These are phyloP conservation scores for Pythium vanterpoolii DNA, from an alignment of 352 stramenopile species.

Conservation along the genomic window DNA sequence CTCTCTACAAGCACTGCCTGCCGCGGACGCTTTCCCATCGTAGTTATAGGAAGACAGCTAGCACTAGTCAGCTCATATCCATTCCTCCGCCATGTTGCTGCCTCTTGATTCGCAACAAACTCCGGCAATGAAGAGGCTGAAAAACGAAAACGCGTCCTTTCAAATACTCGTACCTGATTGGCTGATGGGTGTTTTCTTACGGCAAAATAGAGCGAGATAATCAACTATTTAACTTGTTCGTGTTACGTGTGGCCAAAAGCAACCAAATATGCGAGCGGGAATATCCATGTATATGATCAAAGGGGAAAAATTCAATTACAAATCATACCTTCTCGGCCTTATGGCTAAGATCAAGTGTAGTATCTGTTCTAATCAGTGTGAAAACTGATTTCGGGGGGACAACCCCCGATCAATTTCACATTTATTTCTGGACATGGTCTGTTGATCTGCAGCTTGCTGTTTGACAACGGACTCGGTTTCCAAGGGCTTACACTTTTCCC, in stretches of 20 bases:
- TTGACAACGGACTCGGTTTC: constrained; percentile 22
- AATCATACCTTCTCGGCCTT: constrained; percentile 84
- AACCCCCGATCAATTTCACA: constrained; percentile 69
- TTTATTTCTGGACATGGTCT: constrained; percentile 66
- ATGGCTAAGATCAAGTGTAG: constrained; percentile 91
- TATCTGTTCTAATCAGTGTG: constrained; percentile 93
- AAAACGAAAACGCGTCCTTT: not conserved
- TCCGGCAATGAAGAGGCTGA: not conserved
- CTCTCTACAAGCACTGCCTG: not conserved
- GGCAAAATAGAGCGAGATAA: not conserved
- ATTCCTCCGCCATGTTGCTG: not conserved
- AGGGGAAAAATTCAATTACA: not conserved
- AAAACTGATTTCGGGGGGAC: constrained; percentile 83
- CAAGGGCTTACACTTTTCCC: constrained; percentile 12
- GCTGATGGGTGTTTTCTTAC: not conserved
- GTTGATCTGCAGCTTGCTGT: constrained; percentile 30
- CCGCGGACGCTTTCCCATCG: constrained; percentile 12
- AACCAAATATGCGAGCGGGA: constrained; percentile 1
- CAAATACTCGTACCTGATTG: not conserved
- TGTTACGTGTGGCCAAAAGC: not conserved
- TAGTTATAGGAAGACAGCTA: not conserved
- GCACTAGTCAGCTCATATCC: not conserved
- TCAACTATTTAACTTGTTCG: not conserved
- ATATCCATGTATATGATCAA: not conserved
- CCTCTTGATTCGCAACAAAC: constrained; percentile 6